Evolutionary conservation across 1,284 basidiomycete genomes (phyloP).

Genomic region (Malassezia dermatis): DNA sequence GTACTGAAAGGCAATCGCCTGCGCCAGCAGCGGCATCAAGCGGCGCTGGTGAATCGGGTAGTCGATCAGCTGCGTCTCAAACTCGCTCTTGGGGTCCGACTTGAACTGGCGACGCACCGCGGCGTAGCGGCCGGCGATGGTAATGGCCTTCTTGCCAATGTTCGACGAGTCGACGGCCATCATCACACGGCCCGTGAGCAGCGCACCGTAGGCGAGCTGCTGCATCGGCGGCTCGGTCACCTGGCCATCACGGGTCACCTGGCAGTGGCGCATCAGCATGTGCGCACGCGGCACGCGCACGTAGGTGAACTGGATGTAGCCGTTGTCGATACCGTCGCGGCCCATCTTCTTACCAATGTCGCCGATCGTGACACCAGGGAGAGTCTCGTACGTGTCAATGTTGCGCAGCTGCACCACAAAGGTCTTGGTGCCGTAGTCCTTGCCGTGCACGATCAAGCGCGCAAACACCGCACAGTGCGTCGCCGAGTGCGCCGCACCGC

Average conservation of each 20-base stretch:
- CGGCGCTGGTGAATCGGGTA: slow-evolving; percentile 57
- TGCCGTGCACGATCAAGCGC: slow-evolving; percentile 54
- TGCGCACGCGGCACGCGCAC: slow-evolving; percentile 55
- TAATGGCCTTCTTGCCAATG: slow-evolving; percentile 53
- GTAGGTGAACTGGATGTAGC: slow-evolving; percentile 52
- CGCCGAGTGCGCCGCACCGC: slow-evolving; percentile 55
- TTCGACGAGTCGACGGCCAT: slow-evolving; percentile 55
- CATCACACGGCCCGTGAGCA: slow-evolving; percentile 54
- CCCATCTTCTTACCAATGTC: slow-evolving; percentile 58
- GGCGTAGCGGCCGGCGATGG: slow-evolving; percentile 55
- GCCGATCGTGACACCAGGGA: slow-evolving; percentile 54
- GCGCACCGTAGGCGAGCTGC: slow-evolving; percentile 55
- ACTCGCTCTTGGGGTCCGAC: slow-evolving; percentile 32
- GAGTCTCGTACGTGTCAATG: slow-evolving; percentile 49
- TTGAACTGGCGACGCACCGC: slow-evolving; percentile 55
- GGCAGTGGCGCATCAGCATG: slow-evolving; percentile 58
- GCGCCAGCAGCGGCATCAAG: slow-evolving; percentile 54
- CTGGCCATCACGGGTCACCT: slow-evolving; percentile 52
- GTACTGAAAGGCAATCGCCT: slow-evolving; percentile 55
- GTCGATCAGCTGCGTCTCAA: slow-evolving; percentile 55
- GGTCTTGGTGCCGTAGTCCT: slow-evolving; percentile 55
- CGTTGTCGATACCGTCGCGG: slow-evolving; percentile 53
- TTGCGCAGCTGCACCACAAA: slow-evolving; percentile 55
- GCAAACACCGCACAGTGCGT: slow-evolving; percentile 56
- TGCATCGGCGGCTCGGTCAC: slow-evolving; percentile 53